These are phyloP conservation scores for Solanum tarapatanum DNA, from an alignment of 257 asterid genomes.

Conservation along the genomic window DNA sequence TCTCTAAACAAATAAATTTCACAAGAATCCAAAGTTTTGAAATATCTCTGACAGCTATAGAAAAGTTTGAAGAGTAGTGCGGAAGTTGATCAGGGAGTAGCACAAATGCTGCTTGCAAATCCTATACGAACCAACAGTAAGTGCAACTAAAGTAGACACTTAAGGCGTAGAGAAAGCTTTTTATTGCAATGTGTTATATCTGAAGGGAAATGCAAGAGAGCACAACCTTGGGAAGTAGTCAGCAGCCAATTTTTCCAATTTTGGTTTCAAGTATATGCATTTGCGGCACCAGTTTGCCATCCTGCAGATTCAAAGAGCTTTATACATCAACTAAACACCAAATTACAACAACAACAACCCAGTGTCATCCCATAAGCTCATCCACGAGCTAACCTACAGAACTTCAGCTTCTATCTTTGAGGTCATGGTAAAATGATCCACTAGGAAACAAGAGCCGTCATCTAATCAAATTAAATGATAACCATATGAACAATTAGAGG, in stretches of 20 bases:
- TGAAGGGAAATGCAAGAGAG: neutral
- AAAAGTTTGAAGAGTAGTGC: neutral
- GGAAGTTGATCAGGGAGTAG: neutral
- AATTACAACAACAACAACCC: neutral
- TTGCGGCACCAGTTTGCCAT: conserved; percentile 97
- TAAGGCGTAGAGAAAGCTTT: neutral
- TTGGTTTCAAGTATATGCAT: conserved; percentile 89
- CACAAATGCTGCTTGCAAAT: neutral
- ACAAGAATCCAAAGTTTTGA: neutral
- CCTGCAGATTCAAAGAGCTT: conserved; percentile 33
- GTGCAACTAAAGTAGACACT: neutral
- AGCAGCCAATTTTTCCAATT: conserved; percentile 83
- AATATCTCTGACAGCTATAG: neutral
- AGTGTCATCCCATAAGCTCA: neutral
- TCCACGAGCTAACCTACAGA: neutral
- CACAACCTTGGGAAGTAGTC: conserved; percentile 77
- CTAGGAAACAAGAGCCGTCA: neutral
- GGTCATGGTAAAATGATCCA: neutral
- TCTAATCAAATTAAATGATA: neutral
- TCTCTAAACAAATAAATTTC: neutral
- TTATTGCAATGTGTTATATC: neutral
- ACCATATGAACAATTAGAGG: neutral
- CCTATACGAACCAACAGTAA: neutral
- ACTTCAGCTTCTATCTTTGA: neutral
- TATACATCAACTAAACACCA: neutral